Conservation (phyloP, 2,329 filamentous ascomycete genomes). For the Ambrosiella xylebori region DNA sequence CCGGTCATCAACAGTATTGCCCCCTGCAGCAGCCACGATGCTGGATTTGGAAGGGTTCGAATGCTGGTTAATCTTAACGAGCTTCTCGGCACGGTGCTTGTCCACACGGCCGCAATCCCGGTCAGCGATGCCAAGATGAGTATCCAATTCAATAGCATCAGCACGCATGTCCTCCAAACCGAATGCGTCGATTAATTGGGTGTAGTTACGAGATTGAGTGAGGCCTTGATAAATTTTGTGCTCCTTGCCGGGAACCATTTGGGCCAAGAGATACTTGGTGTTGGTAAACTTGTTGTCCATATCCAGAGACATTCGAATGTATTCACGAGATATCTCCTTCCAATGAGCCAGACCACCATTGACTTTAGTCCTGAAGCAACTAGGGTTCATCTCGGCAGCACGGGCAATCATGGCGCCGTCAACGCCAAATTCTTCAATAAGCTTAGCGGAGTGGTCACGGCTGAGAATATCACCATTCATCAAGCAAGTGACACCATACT, state of each 20-base stretch:
- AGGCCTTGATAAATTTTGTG: conserved; percentile 40
- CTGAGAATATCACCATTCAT: conserved; percentile 87
- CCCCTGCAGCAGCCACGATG: conserved; percentile 32
- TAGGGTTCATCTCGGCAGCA: conserved; percentile 77
- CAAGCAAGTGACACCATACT: conserved; percentile 75
- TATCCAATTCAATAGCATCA: conserved; percentile 48
- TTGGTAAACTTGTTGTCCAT: conserved; percentile 80
- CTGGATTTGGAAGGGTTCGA: conserved; percentile 16
- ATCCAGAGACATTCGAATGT: conserved; percentile 54
- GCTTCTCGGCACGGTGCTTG: conserved; percentile 10
- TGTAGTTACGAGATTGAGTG: conserved; percentile 52
- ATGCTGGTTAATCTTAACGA: conserved; percentile 16
- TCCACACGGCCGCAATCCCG: conserved; percentile 11
- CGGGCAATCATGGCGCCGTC: conserved; percentile 97
- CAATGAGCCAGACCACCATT: conserved; percentile 58
- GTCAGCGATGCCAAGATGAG: conserved; percentile 29
- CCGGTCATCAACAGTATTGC: conserved; percentile 22
- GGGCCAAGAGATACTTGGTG: conserved; percentile 76
- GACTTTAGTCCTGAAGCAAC: conserved; percentile 55
- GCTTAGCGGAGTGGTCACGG: conserved; percentile 50
- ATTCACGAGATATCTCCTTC: conserved; percentile 60
- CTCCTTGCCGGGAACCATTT: conserved; percentile 71
- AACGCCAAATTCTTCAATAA: conserved; percentile 65
- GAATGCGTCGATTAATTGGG: conserved; percentile 47
- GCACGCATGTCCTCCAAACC: conserved; percentile 45